A percentile compares a stretch with the other conserved stretches of the same genome.
Conservation (phyloP, 495 filamentous ascomycete species). For the Penicillium arizonense region DNA sequence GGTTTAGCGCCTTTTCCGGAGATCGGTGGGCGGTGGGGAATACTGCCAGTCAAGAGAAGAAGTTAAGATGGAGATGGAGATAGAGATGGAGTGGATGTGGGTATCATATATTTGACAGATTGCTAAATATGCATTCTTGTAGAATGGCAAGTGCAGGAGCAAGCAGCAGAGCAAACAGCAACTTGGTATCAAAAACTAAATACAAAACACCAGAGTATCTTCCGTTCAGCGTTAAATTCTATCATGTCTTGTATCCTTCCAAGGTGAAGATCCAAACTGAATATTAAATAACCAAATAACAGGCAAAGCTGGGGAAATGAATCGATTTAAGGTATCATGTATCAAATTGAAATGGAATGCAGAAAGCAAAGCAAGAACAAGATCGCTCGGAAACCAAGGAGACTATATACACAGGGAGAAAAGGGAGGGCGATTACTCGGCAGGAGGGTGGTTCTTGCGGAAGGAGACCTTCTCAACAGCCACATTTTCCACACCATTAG, state of each 20-base stretch:
- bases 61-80: not conserved
- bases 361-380: conserved; percentile 14
- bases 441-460: conserved; percentile 66
- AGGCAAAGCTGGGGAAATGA: not conserved
- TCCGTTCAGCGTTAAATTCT: too few relatives aligned
- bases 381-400: conserved; percentile 20
- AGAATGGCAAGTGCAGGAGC: too few relatives aligned
- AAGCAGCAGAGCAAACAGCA: too few relatives aligned
- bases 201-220: too few relatives aligned
- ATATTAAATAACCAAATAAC: not conserved
- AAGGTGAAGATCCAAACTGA: too few relatives aligned
- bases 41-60: conserved; percentile 2
- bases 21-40: not conserved
- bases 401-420: conserved; percentile 33
- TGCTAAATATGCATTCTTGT: too few relatives aligned
- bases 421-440: conserved; percentile 27
- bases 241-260: too few relatives aligned
- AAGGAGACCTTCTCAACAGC: conserved; percentile 97
- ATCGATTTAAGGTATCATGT: conserved; percentile 20
- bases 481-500: conserved; percentile 85
- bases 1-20: conserved; percentile 29
- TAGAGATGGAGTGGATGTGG: too few relatives aligned
- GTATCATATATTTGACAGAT: too few relatives aligned
- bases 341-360: conserved; percentile 11
- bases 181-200: too few relatives aligned